Evolutionary conservation across 2,329 filamentous ascomycete species (phyloP), one percentile per base, ranked within the genome.

Genomic region (Monosporascus sp.): DNA sequence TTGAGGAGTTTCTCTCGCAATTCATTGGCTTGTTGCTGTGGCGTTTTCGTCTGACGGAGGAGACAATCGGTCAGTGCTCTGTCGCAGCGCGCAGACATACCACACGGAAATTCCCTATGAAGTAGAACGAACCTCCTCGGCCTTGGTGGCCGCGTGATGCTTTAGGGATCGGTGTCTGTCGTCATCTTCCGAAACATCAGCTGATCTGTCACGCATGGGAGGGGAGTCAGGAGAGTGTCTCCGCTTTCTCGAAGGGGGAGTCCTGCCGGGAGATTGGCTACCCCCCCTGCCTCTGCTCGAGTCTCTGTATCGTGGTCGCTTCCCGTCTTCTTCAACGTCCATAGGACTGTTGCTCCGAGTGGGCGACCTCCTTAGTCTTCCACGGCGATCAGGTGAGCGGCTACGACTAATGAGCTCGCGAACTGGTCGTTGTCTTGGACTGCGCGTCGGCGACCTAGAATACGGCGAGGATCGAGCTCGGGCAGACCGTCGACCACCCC

Each of bases 141-240:
- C 66, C 62, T 61, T 58, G 55, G 67, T 62, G 58, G 62, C 63
- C 56, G 64, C 58, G 45, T 63, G 63, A 59, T 65, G 60, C 63
- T 61, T 67, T 55, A 66, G 59, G 59, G 70, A 62, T 67, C 59
- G 65, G 57, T 64, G 63, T 70, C 71, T 75, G 65, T 71, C 69
- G 70, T 75, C 68, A 71, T 73, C 70, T 70, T 74, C 72, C 65
- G 70, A 76, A 78, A 70, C 70, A 82, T 85, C 81, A 84, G 77
- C 79, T 68, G 75, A 76, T 70, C 72, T 80, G 69, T 75, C 69
- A 72, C 72, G 76, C 65, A 68, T 68, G 67, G 72, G 74, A 68
- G 76, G 73, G 65, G 79, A 78, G 66, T 73, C 73, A 58, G 78
- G 78, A 58, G 80, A 81, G 59, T 72, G 73, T 66, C 75, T 80